These are phyloP conservation scores for Cyberlindnera mississippiensis DNA, from an alignment of 805 yeast genomes.

Conservation along the genomic window DNA sequence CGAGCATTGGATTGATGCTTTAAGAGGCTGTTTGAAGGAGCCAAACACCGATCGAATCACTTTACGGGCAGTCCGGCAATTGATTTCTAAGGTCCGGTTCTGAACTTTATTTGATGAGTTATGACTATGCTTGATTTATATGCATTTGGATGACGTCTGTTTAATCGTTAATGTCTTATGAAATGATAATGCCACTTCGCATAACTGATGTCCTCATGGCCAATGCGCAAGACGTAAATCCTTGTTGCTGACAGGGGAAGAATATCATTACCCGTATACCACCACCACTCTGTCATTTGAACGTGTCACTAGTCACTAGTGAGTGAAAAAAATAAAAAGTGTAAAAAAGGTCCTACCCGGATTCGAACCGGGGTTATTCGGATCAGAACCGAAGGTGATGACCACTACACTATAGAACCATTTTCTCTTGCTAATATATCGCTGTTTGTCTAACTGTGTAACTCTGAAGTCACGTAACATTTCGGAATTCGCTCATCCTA, in stretches of 20 bases:
- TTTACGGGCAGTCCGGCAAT: constrained; percentile 28
- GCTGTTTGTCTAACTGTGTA: not conserved
- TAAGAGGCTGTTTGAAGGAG: constrained; percentile 51
- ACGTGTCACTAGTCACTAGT: not conserved
- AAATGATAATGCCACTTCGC: too few species aligned
- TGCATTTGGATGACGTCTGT: too few species aligned
- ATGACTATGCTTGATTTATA: too few species aligned
- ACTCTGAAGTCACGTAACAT: not conserved
- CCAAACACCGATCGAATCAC: constrained; percentile 51
- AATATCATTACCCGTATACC: too few species aligned
- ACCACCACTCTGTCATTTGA: not conserved
- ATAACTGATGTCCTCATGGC: too few species aligned
- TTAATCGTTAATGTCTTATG: too few species aligned
- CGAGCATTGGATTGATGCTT: constrained; percentile 31
- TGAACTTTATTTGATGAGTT: too few species aligned
- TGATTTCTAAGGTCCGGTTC: not conserved
- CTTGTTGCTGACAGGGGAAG: too few species aligned
- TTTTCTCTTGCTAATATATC: not conserved
- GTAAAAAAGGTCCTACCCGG: constrained; percentile 30
- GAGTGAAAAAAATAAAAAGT: too few species aligned
- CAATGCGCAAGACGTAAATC: too few species aligned
- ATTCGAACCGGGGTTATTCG: constrained; percentile 33
- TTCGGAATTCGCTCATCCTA: not conserved
- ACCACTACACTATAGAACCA: constrained; percentile 28
- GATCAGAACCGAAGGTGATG: constrained; percentile 33